Evolutionary conservation across 306 rosid species (phyloP).

Genomic region (Alnus glutinosa): DNA sequence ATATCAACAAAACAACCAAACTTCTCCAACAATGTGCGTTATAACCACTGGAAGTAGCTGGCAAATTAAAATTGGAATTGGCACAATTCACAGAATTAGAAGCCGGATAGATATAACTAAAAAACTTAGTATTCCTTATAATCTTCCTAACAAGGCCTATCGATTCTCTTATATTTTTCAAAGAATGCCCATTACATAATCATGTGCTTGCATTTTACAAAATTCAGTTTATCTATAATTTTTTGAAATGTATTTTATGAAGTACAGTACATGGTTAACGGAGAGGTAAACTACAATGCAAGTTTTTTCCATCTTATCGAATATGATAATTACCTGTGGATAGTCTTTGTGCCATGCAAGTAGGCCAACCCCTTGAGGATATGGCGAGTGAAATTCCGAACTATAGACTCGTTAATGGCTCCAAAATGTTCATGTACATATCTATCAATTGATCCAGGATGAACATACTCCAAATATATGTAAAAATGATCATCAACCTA

Average conservation of each 20-base stretch:
- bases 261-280: neutral
- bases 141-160: neutral
- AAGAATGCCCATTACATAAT: neutral
- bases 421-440: conserved; percentile 93
- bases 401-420: conserved; percentile 88
- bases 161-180: neutral
- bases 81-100: no score
- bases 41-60: neutral
- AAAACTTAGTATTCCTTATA: neutral
- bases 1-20: conserved; percentile 23
- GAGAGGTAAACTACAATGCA: neutral
- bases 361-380: conserved; percentile 94
- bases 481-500: conserved; percentile 79
- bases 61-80: conserved; percentile 4
- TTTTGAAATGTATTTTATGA: neutral
- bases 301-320: neutral
- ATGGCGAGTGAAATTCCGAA: conserved; percentile 90
- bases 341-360: conserved; percentile 86
- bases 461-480: conserved; percentile 87
- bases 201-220: neutral
- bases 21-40: conserved; percentile 9
- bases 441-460: conserved; percentile 92
- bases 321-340: conserved; percentile 61
- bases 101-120: neutral
- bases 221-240: neutral